Conservation (phyloP, 306 rosid species). For the Vigna nakashimae region DNA sequence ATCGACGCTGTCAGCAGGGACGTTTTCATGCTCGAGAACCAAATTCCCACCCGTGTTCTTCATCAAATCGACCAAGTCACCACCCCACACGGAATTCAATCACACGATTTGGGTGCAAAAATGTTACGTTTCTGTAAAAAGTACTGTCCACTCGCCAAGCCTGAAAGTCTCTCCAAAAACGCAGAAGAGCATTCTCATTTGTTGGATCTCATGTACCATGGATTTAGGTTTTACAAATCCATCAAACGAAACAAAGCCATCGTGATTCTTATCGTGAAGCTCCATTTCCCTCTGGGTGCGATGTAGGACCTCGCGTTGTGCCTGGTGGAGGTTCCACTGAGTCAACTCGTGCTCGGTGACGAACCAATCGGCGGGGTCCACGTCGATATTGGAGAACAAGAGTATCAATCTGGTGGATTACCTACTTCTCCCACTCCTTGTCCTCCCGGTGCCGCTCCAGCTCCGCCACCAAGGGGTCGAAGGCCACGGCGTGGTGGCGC, state of each 20-base stretch:
- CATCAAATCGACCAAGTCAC: no score
- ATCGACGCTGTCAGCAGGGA: no score
- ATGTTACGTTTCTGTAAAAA: no score
- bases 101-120: no score
- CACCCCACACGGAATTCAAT: no score
- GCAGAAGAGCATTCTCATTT: no score
- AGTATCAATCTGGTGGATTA: constrained; percentile 63
- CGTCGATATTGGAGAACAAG: constrained; percentile 84
- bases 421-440: constrained; percentile 80
- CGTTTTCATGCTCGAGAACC: no score
- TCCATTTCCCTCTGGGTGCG: constrained; percentile 87
- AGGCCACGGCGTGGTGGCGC: constrained; percentile 59
- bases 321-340: constrained; percentile 78
- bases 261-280: constrained; percentile 82
- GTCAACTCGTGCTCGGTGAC: constrained; percentile 73
- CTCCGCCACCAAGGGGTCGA: constrained; percentile 90
- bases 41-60: no score
- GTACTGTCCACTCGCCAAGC: no score
- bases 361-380: constrained; percentile 67
- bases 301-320: constrained; percentile 74
- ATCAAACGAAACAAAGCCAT: constrained; percentile 75
- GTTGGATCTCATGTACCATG: no score
- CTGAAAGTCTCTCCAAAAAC: no score
- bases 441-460: constrained; percentile 94
- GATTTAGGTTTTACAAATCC: no score